Percentiles rank a stretch among this genome's conserved stretches.
phyloP scores from a whole-genome alignment of 108 stramenopile genomes.

The Fragilaria radians region DNA sequence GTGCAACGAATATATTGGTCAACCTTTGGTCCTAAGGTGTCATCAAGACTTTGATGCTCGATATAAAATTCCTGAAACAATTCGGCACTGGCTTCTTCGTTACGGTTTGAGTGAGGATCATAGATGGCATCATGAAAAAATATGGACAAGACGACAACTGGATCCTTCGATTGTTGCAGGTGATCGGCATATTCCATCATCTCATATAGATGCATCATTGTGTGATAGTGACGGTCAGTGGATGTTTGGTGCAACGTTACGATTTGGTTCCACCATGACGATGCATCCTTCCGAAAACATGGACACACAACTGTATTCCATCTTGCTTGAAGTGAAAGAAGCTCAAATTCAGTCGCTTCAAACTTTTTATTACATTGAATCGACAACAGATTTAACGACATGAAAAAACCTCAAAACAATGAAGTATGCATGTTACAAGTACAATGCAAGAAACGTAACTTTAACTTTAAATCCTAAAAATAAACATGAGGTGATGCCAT shows the following conservation, averaged over 20 bases:
- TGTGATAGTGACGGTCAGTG: slow-evolving; percentile 69
- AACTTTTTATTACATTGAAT: no score
- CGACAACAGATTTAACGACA: no score
- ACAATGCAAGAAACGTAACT: no score
- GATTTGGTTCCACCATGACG: not conserved
- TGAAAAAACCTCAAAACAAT: no score
- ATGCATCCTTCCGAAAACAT: not conserved
- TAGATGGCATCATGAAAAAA: slow-evolving; percentile 88
- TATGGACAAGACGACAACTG: slow-evolving; percentile 41
- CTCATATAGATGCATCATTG: slow-evolving; percentile 64
- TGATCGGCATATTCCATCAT: slow-evolving; percentile 47
- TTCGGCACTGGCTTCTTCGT: slow-evolving; percentile 70
- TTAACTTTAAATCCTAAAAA: no score
- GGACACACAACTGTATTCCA: not conserved
- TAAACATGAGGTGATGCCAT: no score
- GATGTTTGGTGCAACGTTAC: not conserved
- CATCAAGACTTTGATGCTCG: not conserved
- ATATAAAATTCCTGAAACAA: slow-evolving; percentile 51
- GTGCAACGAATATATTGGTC: slow-evolving; percentile 32
- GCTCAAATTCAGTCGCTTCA: no score
- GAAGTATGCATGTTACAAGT: no score
- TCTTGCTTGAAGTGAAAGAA: not conserved
- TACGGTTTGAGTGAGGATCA: slow-evolving; percentile 55
- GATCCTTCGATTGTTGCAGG: slow-evolving; percentile 9
- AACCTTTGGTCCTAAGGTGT: not conserved